Conservation (phyloP, 306 rosid genomes). For the Fragaria nilgerrensis region DNA sequence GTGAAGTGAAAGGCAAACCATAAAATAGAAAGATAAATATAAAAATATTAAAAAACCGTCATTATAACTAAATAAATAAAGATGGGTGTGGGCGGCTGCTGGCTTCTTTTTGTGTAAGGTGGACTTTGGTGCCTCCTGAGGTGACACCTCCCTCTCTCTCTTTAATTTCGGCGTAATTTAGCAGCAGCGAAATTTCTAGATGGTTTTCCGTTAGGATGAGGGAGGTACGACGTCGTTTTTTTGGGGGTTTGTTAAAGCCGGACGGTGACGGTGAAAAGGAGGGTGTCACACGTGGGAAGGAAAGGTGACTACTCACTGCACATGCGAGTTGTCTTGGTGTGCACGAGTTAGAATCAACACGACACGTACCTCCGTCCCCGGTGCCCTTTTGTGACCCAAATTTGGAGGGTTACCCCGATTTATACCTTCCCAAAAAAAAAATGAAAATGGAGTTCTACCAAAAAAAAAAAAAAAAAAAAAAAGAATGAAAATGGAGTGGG, state of each 20-base stretch:
- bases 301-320: background rate
- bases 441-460: background rate
- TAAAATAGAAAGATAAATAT: too few species aligned
- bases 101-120: slow-evolving; percentile 11
- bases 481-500: background rate
- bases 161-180: background rate
- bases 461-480: background rate
- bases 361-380: background rate
- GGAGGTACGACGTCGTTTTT: background rate
- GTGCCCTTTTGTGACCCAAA: background rate
- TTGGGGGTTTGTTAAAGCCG: background rate
- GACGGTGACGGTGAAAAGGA: background rate
- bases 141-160: slow-evolving; percentile 31
- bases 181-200: background rate
- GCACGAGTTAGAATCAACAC: background rate
- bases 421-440: background rate
- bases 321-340: background rate
- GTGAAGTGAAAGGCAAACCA: too few species aligned
- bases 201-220: background rate
- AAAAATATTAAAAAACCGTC: background rate
- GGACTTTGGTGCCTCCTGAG: slow-evolving; percentile 37
- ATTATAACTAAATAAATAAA: background rate
- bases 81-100: slow-evolving; percentile 42
- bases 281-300: background rate
- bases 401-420: background rate